phyloP scores from a whole-genome alignment of 495 filamentous ascomycete species.

The Rhypophila decipiens region DNA sequence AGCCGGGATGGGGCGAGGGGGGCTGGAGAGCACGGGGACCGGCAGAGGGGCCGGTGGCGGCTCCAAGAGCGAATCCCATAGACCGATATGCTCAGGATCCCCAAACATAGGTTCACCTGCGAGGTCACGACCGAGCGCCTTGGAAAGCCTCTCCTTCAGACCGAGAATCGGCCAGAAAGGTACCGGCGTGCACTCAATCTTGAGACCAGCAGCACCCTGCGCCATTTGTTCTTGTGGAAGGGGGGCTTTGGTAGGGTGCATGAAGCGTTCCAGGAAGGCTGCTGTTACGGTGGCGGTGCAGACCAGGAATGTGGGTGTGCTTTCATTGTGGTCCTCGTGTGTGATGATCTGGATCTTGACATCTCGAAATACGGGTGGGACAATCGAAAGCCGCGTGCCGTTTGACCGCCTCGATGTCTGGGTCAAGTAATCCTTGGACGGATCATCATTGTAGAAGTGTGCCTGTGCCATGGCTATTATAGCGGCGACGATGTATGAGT shows the following conservation, averaged over 20 bases:
- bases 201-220: constrained; percentile 12
- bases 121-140: constrained; percentile 36
- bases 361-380: constrained; percentile 22
- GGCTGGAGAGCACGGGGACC: neutral
- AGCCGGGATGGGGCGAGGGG: neutral
- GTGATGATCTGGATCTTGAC: constrained; percentile 36
- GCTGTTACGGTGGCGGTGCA: constrained; percentile 36
- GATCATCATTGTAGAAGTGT: constrained; percentile 26
- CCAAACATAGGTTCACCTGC: constrained; percentile 25
- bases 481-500: constrained; percentile 34
- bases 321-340: constrained; percentile 24
- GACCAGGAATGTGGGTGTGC: constrained; percentile 31
- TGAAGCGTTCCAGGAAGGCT: constrained; percentile 32
- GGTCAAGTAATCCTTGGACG: constrained; percentile 8
- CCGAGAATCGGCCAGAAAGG: constrained; percentile 40
- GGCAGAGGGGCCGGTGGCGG: neutral
- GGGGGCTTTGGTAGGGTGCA: constrained; percentile 27
- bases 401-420: neutral
- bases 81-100: constrained; percentile 28
- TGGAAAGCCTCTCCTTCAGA: constrained; percentile 41
- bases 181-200: constrained; percentile 31
- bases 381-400: constrained; percentile 5
- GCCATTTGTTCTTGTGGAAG: neutral
- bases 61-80: constrained; percentile 24
- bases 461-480: constrained; percentile 43